phyloP scores from a whole-genome alignment of 306 rosid genomes.

The Cucurbita maxima region DNA sequence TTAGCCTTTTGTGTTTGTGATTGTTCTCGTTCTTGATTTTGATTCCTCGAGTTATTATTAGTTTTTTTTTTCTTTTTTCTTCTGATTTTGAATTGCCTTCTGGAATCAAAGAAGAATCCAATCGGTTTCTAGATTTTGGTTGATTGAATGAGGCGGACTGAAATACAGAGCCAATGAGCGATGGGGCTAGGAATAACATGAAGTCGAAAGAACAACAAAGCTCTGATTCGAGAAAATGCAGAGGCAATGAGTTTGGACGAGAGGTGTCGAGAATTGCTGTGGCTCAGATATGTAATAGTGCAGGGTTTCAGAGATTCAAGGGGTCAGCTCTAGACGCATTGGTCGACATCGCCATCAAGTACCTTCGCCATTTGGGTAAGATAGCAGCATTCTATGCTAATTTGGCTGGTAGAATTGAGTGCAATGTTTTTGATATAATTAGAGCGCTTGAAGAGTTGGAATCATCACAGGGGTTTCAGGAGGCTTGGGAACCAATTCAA shows the following conservation, averaged over 20 bases:
- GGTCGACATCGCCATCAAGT: conserved; percentile 46
- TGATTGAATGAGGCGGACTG: background rate
- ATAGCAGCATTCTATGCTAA: conserved; percentile 37
- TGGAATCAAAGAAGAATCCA: background rate
- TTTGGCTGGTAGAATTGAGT: conserved; percentile 60
- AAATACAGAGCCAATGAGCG: conserved; percentile 25
- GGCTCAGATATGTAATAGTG: conserved; percentile 51
- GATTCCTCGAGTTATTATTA: background rate
- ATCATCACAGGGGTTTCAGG: conserved; percentile 37
- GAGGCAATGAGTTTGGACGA: conserved; percentile 40
- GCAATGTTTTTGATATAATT: conserved; percentile 48
- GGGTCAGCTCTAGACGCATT: conserved; percentile 53
- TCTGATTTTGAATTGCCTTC: background rate
- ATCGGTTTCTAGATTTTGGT: background rate
- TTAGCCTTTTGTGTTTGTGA: background rate
- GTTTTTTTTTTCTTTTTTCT: too few species aligned
- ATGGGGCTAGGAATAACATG: conserved; percentile 22
- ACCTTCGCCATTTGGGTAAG: conserved; percentile 52
- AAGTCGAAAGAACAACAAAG: conserved; percentile 15
- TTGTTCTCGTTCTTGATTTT: background rate
- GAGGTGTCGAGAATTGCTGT: conserved; percentile 43
- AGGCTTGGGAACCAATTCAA: conserved; percentile 18
- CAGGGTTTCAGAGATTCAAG: conserved; percentile 40
- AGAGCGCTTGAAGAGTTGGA: conserved; percentile 50
- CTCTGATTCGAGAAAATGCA: conserved; percentile 3